Conservation (phyloP, 305 asterid genomes). For the Solanum hybrid region DNA sequence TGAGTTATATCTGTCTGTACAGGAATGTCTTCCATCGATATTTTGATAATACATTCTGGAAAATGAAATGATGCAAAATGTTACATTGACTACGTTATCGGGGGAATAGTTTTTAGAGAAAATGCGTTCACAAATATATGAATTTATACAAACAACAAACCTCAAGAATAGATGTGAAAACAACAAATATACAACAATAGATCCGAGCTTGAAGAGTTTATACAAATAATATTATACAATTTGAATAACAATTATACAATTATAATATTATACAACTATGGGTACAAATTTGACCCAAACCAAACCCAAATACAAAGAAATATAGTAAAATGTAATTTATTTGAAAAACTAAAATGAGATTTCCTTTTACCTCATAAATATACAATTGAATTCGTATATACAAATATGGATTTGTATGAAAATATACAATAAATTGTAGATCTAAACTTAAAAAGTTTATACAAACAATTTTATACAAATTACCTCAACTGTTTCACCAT, state of each 20-base stretch:
- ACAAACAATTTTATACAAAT: too few species aligned
- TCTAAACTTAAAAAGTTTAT: background rate
- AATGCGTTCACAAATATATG: too few species aligned
- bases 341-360: background rate
- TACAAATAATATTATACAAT: background rate
- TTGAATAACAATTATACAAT: background rate
- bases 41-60: too few species aligned
- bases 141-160: background rate
- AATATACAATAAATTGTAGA: too few species aligned
- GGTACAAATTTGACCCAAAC: background rate
- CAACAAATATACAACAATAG: background rate
- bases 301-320: background rate
- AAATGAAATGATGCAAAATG: background rate
- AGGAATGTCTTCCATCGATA: background rate
- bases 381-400: background rate
- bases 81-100: background rate
- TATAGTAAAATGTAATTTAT: too few species aligned
- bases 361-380: background rate
- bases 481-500: background rate
- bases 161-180: background rate
- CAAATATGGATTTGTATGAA: background rate
- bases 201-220: background rate
- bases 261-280: background rate
- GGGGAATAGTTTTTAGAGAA: background rate
- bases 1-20: background rate